These are phyloP conservation scores for Sherardia arvensis DNA, from an alignment of 257 asterid species.

Conservation along the genomic window DNA sequence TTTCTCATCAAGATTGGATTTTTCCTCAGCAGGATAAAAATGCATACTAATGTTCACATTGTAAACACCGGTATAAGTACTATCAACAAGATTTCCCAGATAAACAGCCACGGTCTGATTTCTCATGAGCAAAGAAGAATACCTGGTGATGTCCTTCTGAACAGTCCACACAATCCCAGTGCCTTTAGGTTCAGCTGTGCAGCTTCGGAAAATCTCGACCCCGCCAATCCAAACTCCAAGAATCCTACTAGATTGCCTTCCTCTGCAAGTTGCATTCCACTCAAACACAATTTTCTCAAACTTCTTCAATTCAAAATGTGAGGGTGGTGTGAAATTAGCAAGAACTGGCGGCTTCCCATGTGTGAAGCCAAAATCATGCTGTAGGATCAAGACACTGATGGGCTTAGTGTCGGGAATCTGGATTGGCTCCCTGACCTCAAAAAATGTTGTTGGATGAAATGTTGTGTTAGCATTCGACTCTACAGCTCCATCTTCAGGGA, in stretches of 20 bases:
- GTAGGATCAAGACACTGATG: constrained; percentile 35
- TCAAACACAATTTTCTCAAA: constrained; percentile 50
- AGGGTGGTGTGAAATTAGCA: constrained; percentile 37
- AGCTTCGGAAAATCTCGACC: constrained; percentile 72
- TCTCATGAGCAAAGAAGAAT: constrained; percentile 41
- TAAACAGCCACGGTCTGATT: constrained; percentile 52
- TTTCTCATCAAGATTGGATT: constrained; percentile 1
- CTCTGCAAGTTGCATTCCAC: constrained; percentile 57
- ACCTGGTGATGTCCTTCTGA: constrained; percentile 66
- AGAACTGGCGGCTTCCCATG: constrained; percentile 44
- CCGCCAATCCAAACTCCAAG: constrained; percentile 83
- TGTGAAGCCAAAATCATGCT: constrained; percentile 47
- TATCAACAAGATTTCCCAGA: constrained; percentile 50
- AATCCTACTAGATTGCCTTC: constrained; percentile 65
- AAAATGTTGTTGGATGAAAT: constrained; percentile 28
- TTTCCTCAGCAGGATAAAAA: constrained; percentile 47
- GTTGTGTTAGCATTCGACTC: not conserved
- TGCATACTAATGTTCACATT: constrained; percentile 51
- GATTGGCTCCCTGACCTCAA: constrained; percentile 56
- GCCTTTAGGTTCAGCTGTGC: constrained; percentile 58
- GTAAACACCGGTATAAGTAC: constrained; percentile 64
- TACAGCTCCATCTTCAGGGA: constrained; percentile 7
- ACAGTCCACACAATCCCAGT: constrained; percentile 59
- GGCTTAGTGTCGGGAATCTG: constrained; percentile 41
- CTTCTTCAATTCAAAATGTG: constrained; percentile 31